A percentile compares a stretch with the other conserved stretches of the same genome.
phyloP scores from a whole-genome alignment of 768 basidiomycete genomes.

The Boletus speciosus region DNA sequence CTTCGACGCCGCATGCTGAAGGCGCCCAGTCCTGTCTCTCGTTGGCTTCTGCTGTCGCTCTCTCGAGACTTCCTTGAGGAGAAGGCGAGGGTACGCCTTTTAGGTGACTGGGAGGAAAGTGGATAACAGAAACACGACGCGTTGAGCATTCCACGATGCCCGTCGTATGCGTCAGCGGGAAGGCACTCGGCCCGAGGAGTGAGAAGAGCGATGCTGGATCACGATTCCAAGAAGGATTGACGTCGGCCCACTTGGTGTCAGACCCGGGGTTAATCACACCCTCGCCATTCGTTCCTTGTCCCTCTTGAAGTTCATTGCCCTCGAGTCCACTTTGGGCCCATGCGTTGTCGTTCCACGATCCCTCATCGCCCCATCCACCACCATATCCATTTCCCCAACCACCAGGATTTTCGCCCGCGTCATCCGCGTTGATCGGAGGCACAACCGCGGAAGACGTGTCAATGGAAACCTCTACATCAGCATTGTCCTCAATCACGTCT shows the following conservation, averaged over 20 bases:
- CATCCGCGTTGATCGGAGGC: background rate
- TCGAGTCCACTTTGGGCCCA: conserved; percentile 12
- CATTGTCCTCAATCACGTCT: conserved; percentile 28
- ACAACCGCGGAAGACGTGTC: background rate
- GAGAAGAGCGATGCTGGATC: conserved; percentile 30
- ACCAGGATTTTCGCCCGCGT: background rate
- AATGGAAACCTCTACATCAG: conserved; percentile 19
- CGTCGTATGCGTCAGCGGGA: conserved; percentile 61
- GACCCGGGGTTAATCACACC: background rate
- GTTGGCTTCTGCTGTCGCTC: conserved; percentile 5
- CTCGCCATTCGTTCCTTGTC: conserved; percentile 5
- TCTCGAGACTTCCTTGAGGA: background rate
- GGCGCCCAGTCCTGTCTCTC: conserved; percentile 10
- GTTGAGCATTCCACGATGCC: conserved; percentile 67
- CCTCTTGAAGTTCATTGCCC: conserved; percentile 5
- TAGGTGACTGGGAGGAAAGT: conserved; percentile 34
- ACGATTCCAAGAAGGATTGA: conserved; percentile 23
- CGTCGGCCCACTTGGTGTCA: conserved; percentile 13
- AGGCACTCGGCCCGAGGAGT: conserved; percentile 51
- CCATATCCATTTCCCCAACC: conserved; percentile 1
- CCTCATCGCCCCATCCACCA: conserved; percentile 11
- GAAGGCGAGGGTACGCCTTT: conserved; percentile 1
- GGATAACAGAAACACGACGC: conserved; percentile 50
- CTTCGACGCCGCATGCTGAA: conserved; percentile 38
- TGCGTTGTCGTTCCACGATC: background rate